Base-by-base conservation (phyloP, 495 filamentous ascomycete genomes). In the Penicillium salamii region DNA sequence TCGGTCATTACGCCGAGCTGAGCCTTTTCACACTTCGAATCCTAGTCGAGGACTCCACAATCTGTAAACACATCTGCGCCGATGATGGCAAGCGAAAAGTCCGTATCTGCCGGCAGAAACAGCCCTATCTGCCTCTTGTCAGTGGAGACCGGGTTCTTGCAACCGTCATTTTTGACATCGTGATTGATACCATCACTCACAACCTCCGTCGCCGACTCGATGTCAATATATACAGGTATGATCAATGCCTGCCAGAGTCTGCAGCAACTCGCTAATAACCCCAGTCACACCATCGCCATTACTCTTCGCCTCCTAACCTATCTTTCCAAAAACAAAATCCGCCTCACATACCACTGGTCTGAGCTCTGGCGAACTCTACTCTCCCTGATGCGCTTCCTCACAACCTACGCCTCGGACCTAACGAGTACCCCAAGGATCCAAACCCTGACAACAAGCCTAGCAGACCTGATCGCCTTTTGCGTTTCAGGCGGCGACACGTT, bases 351-450 rank as follows among this genome's bases (percentile, higher is more conserved):
- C 65, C 95, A 98, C 72, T 98, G 95, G 95, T 85, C 91, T 20
- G 89, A 97, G 50, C 79, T 97, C 24, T 98, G 95, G 84, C 86
- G 91, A 48, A 87, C 86, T 5, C 80, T 98, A 13, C 82, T 97
- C 18, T 86, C 88, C 20, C 84, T 97, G 40, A 84, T 97, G 65
- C 88, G 90, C 40, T 97, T 97, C 74, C 78, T 97, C 31, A 89
- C 87, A 24, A 89, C 84, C 35, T 97, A 97, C 62, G 80, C 83
- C 2, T 65, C 82, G 43, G 89, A 95, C 59, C 73, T 98, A 9
- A 79, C 83, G 49, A 68, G 68, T 24, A 67, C 87, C 36, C 69
- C 78, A 0, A 76, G 85, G 52, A 85, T 91, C 57, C 69, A 81
- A 40, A 63, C 61, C 31, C 58, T 74, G 37, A 70, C 67, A 21